phyloP scores from a whole-genome alignment of 2,329 filamentous ascomycete species.

The Aureobasidium sp. region DNA sequence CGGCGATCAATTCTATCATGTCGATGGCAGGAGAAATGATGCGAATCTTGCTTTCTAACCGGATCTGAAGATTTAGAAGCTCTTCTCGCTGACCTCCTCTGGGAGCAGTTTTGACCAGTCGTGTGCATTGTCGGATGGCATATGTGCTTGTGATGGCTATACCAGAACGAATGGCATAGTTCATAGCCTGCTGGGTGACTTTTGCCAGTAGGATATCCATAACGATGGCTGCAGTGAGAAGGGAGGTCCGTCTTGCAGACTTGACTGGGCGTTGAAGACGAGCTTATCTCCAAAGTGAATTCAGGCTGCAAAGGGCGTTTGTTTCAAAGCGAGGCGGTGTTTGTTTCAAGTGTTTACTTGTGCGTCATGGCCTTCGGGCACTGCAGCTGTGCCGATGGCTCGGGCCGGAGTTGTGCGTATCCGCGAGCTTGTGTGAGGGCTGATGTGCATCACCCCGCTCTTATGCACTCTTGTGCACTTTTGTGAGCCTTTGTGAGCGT shows the following conservation, averaged over 20 bases:
- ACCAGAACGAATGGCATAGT: conserved; percentile 83
- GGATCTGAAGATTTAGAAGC: conserved; percentile 62
- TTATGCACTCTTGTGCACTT: too few species aligned
- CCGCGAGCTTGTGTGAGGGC: too few species aligned
- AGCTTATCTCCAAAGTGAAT: background rate
- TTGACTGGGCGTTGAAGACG: background rate
- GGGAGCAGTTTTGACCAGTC: conserved; percentile 66
- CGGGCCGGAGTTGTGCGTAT: conserved; percentile 1
- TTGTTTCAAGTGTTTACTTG: conserved; percentile 13
- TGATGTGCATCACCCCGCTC: too few species aligned
- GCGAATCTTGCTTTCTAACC: conserved; percentile 79
- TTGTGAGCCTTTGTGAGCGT: too few species aligned
- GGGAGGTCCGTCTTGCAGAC: background rate
- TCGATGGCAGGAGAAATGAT: conserved; percentile 88
- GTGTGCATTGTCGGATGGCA: conserved; percentile 73
- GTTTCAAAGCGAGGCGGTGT: conserved; percentile 11
- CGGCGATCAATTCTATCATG: conserved; percentile 80
- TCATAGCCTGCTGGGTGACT: conserved; percentile 73
- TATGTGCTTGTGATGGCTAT: conserved; percentile 79
- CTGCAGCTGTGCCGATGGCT: background rate
- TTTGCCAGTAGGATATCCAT: conserved; percentile 68
- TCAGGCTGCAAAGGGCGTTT: conserved; percentile 11
- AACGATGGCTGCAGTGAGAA: conserved; percentile 23
- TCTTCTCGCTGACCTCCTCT: conserved; percentile 66
- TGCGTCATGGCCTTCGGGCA: background rate